Evolutionary conservation across 2,329 filamentous ascomycete genomes (phyloP).

Genomic region (Ophiocordyceps robertsii): DNA sequence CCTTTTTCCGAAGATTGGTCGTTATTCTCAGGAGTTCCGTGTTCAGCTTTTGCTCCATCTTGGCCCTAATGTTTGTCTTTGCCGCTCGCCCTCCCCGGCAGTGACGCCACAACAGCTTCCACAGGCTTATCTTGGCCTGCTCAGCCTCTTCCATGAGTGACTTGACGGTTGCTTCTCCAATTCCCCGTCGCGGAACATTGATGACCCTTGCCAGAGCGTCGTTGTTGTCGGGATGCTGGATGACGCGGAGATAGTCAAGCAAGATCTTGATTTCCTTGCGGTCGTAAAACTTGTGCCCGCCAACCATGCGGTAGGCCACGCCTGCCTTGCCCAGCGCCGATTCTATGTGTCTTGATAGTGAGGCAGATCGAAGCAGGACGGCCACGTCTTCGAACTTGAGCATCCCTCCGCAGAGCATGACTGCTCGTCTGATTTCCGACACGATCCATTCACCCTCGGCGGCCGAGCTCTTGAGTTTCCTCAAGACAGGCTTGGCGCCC

Average conservation of each 20-base stretch:
- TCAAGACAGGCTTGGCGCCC: constrained; percentile 69
- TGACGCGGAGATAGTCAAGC: constrained; percentile 75
- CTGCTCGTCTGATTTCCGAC: constrained; percentile 60
- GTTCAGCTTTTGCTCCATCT: constrained; percentile 39
- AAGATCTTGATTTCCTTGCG: constrained; percentile 77
- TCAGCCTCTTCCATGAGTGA: constrained; percentile 66
- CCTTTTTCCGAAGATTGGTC: constrained; percentile 15
- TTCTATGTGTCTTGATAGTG: constrained; percentile 77
- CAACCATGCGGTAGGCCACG: constrained; percentile 85
- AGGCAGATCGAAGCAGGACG: constrained; percentile 73
- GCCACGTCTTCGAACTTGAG: constrained; percentile 67
- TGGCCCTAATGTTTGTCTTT: constrained; percentile 33
- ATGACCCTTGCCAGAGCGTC: constrained; percentile 75
- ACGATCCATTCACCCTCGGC: constrained; percentile 83
- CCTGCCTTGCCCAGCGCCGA: constrained; percentile 66
- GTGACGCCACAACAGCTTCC: constrained; percentile 53
- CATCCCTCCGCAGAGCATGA: constrained; percentile 59
- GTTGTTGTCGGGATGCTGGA: constrained; percentile 75
- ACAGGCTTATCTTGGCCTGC: constrained; percentile 53
- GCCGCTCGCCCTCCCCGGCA: constrained; percentile 34
- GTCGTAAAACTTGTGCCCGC: constrained; percentile 82
- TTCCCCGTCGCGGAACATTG: constrained; percentile 67
- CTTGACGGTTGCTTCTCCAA: constrained; percentile 70
- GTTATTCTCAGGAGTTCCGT: constrained; percentile 34
- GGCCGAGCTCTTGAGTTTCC: constrained; percentile 54